Evolutionary conservation across 129 eudicot species (phyloP).

Genomic region (Mikania micrantha): DNA sequence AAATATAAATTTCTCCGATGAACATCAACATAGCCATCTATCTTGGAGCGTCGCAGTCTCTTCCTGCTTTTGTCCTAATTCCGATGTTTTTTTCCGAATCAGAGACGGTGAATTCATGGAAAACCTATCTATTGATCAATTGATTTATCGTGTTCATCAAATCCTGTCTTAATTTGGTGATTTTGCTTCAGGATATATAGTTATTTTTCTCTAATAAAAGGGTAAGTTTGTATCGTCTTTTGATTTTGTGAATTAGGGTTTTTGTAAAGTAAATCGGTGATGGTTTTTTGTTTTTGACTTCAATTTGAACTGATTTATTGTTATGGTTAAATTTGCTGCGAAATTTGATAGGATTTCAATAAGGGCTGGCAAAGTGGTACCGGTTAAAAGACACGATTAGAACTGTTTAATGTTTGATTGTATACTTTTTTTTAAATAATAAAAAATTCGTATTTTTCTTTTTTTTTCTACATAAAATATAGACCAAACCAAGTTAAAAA

Average conservation of each 20-base stretch:
- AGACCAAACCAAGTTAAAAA: too few relatives aligned
- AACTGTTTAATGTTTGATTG: too few relatives aligned
- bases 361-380: too few relatives aligned
- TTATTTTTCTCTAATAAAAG: not conserved
- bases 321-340: not conserved
- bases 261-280: conserved; percentile 6
- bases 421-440: too few relatives aligned
- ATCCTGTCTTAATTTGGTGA: not conserved
- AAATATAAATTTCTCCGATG: conserved; percentile 9
- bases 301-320: not conserved
- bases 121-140: conserved; percentile 18
- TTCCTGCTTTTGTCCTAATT: conserved; percentile 6
- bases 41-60: conserved; percentile 36
- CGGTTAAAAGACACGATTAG: too few relatives aligned
- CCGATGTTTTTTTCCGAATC: not conserved
- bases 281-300: not conserved
- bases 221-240: conserved; percentile 2
- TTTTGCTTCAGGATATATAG: conserved; percentile 9
- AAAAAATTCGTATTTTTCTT: too few relatives aligned
- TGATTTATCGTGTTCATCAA: conserved; percentile 14
- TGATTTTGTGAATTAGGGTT: not conserved
- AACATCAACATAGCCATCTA: conserved; percentile 13
- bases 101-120: conserved; percentile 34
- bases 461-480: too few relatives aligned
- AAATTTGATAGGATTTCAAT: not conserved